Conservation (phyloP, 108 stramenopile species). For the Heterococcus sp. region DNA sequence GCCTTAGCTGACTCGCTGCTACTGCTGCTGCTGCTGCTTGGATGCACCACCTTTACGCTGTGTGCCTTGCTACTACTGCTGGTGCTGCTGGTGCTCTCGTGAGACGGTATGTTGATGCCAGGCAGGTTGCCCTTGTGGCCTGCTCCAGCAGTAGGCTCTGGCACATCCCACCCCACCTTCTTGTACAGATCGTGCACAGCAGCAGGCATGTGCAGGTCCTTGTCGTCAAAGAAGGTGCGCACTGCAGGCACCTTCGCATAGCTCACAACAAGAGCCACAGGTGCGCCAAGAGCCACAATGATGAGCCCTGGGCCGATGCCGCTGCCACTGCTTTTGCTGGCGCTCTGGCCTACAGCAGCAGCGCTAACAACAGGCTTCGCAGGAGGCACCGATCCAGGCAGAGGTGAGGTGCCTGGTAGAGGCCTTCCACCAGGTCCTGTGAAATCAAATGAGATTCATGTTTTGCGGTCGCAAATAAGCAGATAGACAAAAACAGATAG, state of each 20-base stretch:
- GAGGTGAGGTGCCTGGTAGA: background rate
- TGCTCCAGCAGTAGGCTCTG: too few relatives aligned
- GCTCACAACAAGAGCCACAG: background rate
- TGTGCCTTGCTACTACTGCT: background rate
- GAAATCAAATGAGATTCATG: too few relatives aligned
- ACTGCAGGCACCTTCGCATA: background rate
- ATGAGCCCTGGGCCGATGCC: background rate
- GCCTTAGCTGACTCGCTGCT: too few relatives aligned
- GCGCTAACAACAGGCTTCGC: background rate
- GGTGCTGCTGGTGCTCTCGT: background rate
- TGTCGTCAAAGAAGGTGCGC: background rate
- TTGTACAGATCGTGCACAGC: background rate
- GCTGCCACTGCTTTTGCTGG: background rate
- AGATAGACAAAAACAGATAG: too few relatives aligned
- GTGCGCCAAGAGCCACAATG: background rate
- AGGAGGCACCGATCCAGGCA: background rate
- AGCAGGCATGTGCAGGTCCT: background rate
- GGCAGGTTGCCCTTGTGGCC: too few relatives aligned
- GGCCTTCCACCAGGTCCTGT: background rate
- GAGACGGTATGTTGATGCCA: too few relatives aligned
- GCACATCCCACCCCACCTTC: background rate
- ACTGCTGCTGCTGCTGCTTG: too few relatives aligned
- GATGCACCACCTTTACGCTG: too few relatives aligned
- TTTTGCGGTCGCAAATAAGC: too few relatives aligned
- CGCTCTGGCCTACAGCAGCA: background rate